Base-by-base conservation (phyloP, 108 stramenopile genomes). In the Chaetoceros muelleri region DNA sequence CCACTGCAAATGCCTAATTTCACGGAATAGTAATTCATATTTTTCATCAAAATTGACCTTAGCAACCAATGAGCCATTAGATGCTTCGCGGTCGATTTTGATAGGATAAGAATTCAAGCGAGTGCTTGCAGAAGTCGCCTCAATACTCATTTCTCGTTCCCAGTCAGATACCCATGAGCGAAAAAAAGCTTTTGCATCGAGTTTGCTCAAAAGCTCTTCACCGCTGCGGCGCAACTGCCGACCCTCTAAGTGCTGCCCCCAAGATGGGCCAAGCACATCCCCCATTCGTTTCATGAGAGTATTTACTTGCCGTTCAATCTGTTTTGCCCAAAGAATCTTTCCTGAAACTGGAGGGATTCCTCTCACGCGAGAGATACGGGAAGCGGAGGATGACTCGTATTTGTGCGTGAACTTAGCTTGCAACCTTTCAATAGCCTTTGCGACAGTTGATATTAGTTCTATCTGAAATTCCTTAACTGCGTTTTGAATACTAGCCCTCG, bases 311-410 rank as follows among this genome's bases (percentile, higher is more conserved):
- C 94, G 74, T 67, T 97, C 96, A 77, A 99, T 95, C 62, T 97
- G 96, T 61, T 95, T 94, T 25, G 98, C 98, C 98, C 98, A 99
- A 20, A 97, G 63, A 53, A 98, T 96, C 58, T 96, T 94, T 7
- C 95, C 96, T 21, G 91, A 85, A 17, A 98, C 78, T 1, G 96
- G 96, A 2, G 98, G 98, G 23, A 98, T 85, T 18, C 96, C 96
- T 18, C 95, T 73, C 19, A 96, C 58, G 25, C 80, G 71, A n/a
- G 89, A 78, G 46, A 89, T 73, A 24, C 64, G 70, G 24, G 81
- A 78, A 27, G 80, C 76, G 23, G 74, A 60, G 13, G 85, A 88
- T 1, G 75, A 76, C 65, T 93, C 93, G 57, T 95, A 98, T 40
- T 95, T 87, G 16, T 71, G 72, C 22, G 82, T 88, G 61, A 96